phyloP scores from a whole-genome alignment of 768 basidiomycete genomes.

The Leccinum aurantiacum region DNA sequence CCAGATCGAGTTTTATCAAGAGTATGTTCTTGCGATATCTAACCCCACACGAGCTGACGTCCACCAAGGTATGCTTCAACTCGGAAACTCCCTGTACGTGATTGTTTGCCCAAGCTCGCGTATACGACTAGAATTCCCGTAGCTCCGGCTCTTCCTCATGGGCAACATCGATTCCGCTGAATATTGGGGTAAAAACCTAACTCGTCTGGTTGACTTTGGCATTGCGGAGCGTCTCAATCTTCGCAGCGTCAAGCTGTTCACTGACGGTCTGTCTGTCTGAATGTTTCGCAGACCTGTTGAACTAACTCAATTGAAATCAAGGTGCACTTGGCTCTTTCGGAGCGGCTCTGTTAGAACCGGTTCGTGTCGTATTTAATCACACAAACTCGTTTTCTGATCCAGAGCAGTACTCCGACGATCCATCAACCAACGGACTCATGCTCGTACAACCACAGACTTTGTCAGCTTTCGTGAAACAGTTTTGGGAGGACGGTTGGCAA shows the following conservation, averaged over 20 bases:
- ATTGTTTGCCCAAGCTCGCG: neutral
- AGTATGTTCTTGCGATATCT: constrained; percentile 39
- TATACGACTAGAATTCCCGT: neutral
- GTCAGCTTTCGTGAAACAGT: constrained; percentile 52
- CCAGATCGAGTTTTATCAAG: constrained; percentile 62
- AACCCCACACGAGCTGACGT: neutral
- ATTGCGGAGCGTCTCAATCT: constrained; percentile 51
- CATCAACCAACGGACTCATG: constrained; percentile 70
- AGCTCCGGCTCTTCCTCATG: constrained; percentile 68
- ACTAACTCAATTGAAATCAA: constrained; percentile 26
- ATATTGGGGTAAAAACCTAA: constrained; percentile 67
- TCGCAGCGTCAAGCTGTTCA: constrained; percentile 70
- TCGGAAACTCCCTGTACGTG: constrained; percentile 64
- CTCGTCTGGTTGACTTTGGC: constrained; percentile 61
- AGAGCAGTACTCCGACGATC: constrained; percentile 69
- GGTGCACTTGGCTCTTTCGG: constrained; percentile 93
- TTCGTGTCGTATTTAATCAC: constrained; percentile 7
- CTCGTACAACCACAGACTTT: constrained; percentile 55
- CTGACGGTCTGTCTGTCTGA: constrained; percentile 55
- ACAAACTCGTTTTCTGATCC: neutral
- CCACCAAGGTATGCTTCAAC: constrained; percentile 62
- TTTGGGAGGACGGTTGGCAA: constrained; percentile 78
- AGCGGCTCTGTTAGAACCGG: constrained; percentile 79
- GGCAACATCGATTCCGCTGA: constrained; percentile 47
- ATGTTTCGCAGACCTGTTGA: neutral